Evolutionary conservation across 2,329 filamentous ascomycete genomes (phyloP).

Genomic region (Passalora sequoiae): DNA sequence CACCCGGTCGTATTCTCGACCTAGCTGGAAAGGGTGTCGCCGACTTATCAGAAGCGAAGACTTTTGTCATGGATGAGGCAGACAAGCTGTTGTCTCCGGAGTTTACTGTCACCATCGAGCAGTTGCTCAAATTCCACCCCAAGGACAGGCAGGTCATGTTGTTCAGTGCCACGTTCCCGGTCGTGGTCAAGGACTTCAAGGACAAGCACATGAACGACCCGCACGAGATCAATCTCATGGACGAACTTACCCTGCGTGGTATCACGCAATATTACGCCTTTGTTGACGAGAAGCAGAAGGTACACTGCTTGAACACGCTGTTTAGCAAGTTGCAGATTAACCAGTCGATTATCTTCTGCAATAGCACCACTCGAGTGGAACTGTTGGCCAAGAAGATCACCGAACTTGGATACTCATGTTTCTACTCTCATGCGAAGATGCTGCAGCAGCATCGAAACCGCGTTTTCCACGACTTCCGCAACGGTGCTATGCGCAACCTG

Average conservation of each 20-base stretch:
- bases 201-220: conserved; percentile 96
- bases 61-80: conserved; percentile 99
- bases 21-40: conserved; percentile 94
- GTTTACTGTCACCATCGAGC: conserved; percentile 96
- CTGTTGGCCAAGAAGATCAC: conserved; percentile 98
- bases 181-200: conserved; percentile 95
- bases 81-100: conserved; percentile 96
- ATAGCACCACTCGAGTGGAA: conserved; percentile 97
- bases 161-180: conserved; percentile 94
- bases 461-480: conserved; percentile 98
- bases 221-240: conserved; percentile 99
- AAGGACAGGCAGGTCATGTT: conserved; percentile 99
- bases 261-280: conserved; percentile 99
- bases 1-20: conserved; percentile 92
- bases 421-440: conserved; percentile 99
- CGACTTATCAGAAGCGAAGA: conserved; percentile 90
- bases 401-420: conserved; percentile 97
- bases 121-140: conserved; percentile 89
- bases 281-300: conserved; percentile 98
- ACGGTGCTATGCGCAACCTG: conserved; percentile 94
- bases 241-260: conserved; percentile 93
- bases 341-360: conserved; percentile 99
- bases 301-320: conserved; percentile 96
- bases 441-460: conserved; percentile 93
- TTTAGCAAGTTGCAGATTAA: conserved; percentile 99